Conservation (phyloP, 2,329 filamentous ascomycete genomes). For the Ceratocystis destructans region DNA sequence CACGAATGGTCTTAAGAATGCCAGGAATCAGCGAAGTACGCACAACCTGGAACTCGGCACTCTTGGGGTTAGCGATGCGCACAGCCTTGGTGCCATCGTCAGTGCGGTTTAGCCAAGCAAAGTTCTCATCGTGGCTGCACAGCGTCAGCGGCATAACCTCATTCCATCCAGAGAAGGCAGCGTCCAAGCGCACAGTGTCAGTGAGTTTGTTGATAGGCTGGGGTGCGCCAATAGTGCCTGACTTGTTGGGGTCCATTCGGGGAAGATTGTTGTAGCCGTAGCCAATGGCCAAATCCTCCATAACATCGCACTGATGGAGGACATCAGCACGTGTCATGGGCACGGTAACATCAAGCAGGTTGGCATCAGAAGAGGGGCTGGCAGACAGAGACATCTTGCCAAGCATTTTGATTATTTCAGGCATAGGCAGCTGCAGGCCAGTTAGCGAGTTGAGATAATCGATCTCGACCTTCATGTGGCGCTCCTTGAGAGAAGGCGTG, state of each 20-base stretch:
- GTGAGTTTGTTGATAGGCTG: constrained; percentile 86
- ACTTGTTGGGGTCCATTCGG: constrained; percentile 71
- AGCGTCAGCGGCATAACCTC: constrained; percentile 94
- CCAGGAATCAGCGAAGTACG: constrained; percentile 76
- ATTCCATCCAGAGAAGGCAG: constrained; percentile 87
- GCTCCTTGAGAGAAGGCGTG: constrained; percentile 66
- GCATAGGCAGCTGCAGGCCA: constrained; percentile 61
- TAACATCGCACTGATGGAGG: constrained; percentile 91
- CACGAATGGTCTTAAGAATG: constrained; percentile 80
- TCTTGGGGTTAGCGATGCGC: constrained; percentile 83
- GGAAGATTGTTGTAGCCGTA: constrained; percentile 97
- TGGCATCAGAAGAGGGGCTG: constrained; percentile 47
- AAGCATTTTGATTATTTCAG: constrained; percentile 64
- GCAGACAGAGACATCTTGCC: constrained; percentile 83
- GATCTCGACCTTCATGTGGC: constrained; percentile 67
- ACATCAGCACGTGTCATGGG: constrained; percentile 88
- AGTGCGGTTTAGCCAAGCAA: constrained; percentile 79
- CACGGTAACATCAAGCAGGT: constrained; percentile 64
- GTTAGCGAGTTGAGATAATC: constrained; percentile 91
- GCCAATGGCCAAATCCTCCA: constrained; percentile 94
- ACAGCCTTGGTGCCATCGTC: constrained; percentile 76
- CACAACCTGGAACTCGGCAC: constrained; percentile 82
- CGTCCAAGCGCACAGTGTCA: constrained; percentile 79
- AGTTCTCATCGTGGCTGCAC: constrained; percentile 97
- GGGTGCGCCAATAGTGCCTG: constrained; percentile 72